Conservation (phyloP, 148 eudicot species). For the Spergularia bocconei region DNA sequence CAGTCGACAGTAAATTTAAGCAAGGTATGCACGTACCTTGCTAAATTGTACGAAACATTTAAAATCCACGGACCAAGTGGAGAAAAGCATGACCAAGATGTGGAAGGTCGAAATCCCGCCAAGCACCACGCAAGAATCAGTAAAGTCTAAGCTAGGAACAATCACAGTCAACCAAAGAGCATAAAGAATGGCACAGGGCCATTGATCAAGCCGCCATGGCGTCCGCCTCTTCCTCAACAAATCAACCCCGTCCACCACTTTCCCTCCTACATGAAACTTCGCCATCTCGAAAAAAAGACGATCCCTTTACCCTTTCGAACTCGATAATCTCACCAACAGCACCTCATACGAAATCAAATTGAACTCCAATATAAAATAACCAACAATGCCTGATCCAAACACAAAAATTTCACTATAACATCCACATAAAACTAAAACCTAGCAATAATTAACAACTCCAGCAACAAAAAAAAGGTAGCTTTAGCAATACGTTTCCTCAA, state of each 20-base stretch:
- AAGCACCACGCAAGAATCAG: conserved; percentile 59
- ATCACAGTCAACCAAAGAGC: conserved; percentile 54
- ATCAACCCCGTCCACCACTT: conserved; percentile 85
- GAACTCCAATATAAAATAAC: background rate
- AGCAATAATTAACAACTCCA: background rate
- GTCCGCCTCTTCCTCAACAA: conserved; percentile 58
- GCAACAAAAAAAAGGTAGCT: background rate
- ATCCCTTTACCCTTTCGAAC: background rate
- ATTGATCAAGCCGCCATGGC: conserved; percentile 75
- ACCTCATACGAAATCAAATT: conserved; percentile 7
- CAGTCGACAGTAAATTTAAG: background rate
- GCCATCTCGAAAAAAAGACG: conserved; percentile 41
- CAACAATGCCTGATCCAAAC: conserved; percentile 3
- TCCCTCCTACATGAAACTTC: conserved; percentile 72
- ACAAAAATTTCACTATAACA: background rate
- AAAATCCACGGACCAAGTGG: conserved; percentile 94
- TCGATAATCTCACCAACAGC: conserved; percentile 11
- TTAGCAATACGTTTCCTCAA: background rate
- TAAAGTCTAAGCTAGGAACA: conserved; percentile 66
- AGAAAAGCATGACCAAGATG: conserved; percentile 66
- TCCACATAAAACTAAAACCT: background rate
- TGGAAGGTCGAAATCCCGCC: conserved; percentile 60
- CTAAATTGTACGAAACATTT: conserved; percentile 67
- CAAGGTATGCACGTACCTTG: conserved; percentile 46
- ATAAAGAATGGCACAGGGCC: conserved; percentile 70